Evolutionary conservation across 2,329 filamentous ascomycete genomes (phyloP).

Genomic region (Paraphoma sp.): DNA sequence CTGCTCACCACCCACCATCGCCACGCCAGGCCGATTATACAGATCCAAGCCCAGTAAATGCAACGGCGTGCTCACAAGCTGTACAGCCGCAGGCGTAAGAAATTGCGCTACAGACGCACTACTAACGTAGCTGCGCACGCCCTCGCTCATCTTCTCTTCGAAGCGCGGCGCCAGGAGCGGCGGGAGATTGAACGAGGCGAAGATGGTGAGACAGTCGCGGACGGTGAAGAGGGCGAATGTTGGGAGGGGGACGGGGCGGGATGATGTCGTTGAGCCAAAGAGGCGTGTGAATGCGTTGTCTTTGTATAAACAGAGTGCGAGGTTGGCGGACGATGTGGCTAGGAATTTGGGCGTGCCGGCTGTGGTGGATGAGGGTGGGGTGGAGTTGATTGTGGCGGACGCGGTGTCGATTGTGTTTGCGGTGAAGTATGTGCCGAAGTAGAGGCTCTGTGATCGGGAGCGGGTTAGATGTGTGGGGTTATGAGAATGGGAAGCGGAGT

Average conservation of each 20-base stretch:
- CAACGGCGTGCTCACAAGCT: slow-evolving; percentile 80
- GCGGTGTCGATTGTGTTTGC: slow-evolving; percentile 87
- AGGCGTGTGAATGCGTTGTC: slow-evolving; percentile 84
- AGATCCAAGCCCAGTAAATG: slow-evolving; percentile 86
- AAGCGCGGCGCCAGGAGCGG: slow-evolving; percentile 76
- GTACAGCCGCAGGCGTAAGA: slow-evolving; percentile 76
- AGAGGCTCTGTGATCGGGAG: slow-evolving; percentile 61
- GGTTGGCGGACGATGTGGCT: slow-evolving; percentile 81
- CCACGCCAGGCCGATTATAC: slow-evolving; percentile 72
- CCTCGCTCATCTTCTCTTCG: slow-evolving; percentile 47
- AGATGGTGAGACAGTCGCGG: slow-evolving; percentile 87
- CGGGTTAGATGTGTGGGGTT: not conserved
- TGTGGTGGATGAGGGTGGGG: slow-evolving; percentile 68
- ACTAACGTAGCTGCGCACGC: slow-evolving; percentile 60
- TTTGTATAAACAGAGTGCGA: slow-evolving; percentile 87
- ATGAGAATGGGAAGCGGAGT: not conserved
- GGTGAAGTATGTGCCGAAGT: slow-evolving; percentile 87
- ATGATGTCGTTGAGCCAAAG: slow-evolving; percentile 66
- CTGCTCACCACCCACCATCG: slow-evolving; percentile 60
- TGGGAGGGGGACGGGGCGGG: slow-evolving; percentile 66
- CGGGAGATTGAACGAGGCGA: slow-evolving; percentile 90
- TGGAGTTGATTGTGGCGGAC: slow-evolving; percentile 65
- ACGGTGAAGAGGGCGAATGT: slow-evolving; percentile 81
- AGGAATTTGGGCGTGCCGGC: slow-evolving; percentile 81
- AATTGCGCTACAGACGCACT: slow-evolving; percentile 72